These are phyloP conservation scores for Coemansia sp. DNA, from an alignment of 192 early-diverging fungal genomes.

Conservation along the genomic window DNA sequence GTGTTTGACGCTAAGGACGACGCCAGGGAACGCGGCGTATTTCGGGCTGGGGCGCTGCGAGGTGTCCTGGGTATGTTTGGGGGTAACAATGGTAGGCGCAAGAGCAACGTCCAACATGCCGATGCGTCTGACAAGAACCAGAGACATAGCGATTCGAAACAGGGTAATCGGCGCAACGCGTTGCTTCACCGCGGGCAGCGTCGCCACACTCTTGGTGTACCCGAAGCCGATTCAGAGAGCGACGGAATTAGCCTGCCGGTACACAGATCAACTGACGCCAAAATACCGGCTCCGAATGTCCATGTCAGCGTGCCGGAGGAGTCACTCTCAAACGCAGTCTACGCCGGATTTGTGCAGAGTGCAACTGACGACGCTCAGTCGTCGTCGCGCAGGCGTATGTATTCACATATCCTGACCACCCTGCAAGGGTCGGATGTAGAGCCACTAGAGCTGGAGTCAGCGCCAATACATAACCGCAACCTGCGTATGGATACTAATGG, in stretches of 20 bases:
- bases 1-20: background rate
- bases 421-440: conserved; percentile 17
- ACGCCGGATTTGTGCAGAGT: conserved; percentile 23
- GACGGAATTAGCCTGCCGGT: background rate
- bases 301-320: conserved; percentile 10
- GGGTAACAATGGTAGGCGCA: conserved; percentile 18
- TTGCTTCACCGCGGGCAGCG: conserved; percentile 13
- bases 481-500: background rate
- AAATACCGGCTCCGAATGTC: conserved; percentile 20
- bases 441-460: background rate
- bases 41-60: conserved; percentile 23
- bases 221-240: background rate
- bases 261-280: no score
- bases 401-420: conserved; percentile 28
- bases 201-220: conserved; percentile 13
- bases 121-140: background rate
- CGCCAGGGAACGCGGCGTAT: background rate
- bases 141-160: no score
- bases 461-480: background rate
- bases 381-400: conserved; percentile 36
- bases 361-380: conserved; percentile 27
- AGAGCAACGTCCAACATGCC: conserved; percentile 13
- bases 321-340: conserved; percentile 32
- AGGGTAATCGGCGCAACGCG: conserved; percentile 5
- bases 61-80: conserved; percentile 25